Conservation (phyloP, 2,329 filamentous ascomycete species). For the Dothideomycetes sp. region DNA sequence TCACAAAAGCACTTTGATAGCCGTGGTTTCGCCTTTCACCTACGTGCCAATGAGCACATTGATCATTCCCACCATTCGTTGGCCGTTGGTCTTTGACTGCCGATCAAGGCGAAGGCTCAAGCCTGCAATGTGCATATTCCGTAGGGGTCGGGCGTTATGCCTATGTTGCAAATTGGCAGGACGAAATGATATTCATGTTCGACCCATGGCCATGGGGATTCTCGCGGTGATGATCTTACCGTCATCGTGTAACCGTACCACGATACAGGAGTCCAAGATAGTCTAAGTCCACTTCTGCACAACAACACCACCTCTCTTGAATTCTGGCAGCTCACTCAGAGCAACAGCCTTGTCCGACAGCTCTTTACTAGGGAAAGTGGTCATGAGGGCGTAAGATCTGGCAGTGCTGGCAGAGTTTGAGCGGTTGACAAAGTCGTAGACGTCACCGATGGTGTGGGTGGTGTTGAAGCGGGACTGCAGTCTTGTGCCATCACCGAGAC, state of each 20-base stretch:
- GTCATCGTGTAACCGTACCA: neutral
- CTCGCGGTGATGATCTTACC: too few species aligned
- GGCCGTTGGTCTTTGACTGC: too few species aligned
- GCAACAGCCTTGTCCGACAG: slow-evolving; percentile 52
- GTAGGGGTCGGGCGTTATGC: too few species aligned
- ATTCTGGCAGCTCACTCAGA: slow-evolving; percentile 36
- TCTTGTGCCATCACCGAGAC: slow-evolving; percentile 66
- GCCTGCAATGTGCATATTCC: too few species aligned
- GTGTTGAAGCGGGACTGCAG: slow-evolving; percentile 75
- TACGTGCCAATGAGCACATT: too few species aligned
- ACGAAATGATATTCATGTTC: too few species aligned
- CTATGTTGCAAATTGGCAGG: too few species aligned
- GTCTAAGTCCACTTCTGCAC: slow-evolving; percentile 42
- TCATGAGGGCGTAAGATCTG: slow-evolving; percentile 64
- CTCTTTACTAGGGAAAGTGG: slow-evolving; percentile 75
- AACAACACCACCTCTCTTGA: slow-evolving; percentile 43
- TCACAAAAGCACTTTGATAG: too few species aligned
- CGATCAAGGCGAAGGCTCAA: too few species aligned
- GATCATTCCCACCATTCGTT: too few species aligned
- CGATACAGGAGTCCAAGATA: slow-evolving; percentile 4
- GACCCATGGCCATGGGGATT: too few species aligned
- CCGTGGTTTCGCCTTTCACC: too few species aligned
- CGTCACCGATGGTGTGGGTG: slow-evolving; percentile 63
- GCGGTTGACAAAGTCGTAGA: slow-evolving; percentile 64
- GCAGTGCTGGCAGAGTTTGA: slow-evolving; percentile 46